Conservation (phyloP, 2,329 filamentous ascomycete genomes). For the Septoria linicola region DNA sequence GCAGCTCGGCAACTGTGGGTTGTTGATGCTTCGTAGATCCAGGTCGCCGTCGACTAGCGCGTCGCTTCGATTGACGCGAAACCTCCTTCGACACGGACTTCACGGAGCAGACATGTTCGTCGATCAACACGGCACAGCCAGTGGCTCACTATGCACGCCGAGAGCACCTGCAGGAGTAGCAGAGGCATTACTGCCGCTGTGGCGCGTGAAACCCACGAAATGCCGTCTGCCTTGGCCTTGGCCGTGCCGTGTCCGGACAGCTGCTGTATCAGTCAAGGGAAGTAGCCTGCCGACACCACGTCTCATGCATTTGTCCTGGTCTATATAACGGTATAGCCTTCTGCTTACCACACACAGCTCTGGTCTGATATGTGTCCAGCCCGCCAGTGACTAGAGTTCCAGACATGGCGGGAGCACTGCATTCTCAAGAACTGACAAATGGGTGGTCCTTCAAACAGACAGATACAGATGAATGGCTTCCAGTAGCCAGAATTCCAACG, state of each 20-base stretch:
- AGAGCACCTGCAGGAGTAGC: too few species aligned
- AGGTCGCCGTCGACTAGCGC: not conserved
- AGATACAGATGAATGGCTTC: conserved; percentile 44
- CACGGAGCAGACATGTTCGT: not conserved
- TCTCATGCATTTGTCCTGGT: not conserved
- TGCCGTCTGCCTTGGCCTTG: not conserved
- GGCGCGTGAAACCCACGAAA: not conserved
- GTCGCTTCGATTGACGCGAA: conserved; percentile 1
- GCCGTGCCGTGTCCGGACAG: not conserved
- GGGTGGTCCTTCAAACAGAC: conserved; percentile 51
- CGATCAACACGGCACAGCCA: not conserved
- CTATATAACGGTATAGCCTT: not conserved
- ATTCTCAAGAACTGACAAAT: conserved; percentile 37
- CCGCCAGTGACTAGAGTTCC: not conserved
- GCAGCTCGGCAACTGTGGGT: too few species aligned
- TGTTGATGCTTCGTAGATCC: too few species aligned
- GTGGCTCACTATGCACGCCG: not conserved
- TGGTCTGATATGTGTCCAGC: not conserved
- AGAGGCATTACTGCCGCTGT: too few species aligned
- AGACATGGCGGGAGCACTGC: conserved; percentile 23
- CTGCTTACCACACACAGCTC: not conserved
- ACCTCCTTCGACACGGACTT: conserved; percentile 15
- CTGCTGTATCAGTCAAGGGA: conserved; percentile 17
- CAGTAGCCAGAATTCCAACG: conserved; percentile 47
- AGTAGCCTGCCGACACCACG: conserved; percentile 10